phyloP scores from a whole-genome alignment of 2,329 filamentous ascomycete species.

The Talaromyces sp. region DNA sequence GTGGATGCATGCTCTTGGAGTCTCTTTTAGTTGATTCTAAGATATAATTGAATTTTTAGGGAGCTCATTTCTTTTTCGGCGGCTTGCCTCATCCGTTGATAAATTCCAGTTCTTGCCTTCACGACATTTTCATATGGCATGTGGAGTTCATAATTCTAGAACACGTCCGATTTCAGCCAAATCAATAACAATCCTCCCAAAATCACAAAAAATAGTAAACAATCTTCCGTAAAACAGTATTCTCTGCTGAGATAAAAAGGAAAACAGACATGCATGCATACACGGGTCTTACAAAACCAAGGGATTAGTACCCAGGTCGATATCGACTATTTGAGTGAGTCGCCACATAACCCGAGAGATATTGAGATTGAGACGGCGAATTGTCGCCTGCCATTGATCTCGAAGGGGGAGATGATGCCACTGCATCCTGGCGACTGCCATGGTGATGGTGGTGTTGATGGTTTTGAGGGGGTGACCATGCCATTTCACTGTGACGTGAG shows the following conservation, averaged over 20 bases:
- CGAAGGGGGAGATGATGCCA: conserved; percentile 5
- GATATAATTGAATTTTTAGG: not conserved
- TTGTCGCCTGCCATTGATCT: not conserved
- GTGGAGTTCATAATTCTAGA: not conserved
- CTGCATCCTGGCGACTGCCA: not conserved
- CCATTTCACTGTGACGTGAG: conserved; percentile 6
- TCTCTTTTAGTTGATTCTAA: not conserved
- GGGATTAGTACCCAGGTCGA: conserved; percentile 11
- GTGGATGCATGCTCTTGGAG: not conserved
- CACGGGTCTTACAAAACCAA: not conserved
- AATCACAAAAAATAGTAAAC: not conserved
- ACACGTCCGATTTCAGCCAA: not conserved
- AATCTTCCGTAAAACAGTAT: not conserved
- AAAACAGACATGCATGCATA: not conserved
- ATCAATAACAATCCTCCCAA: not conserved
- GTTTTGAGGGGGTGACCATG: not conserved
- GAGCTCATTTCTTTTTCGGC: not conserved
- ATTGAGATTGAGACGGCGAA: not conserved
- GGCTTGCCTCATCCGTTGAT: not conserved
- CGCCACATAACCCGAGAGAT: conserved; percentile 7
- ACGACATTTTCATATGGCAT: not conserved
- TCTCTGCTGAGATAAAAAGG: not conserved
- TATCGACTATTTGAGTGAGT: conserved; percentile 16
- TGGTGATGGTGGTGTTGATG: not conserved
- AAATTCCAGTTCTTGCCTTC: not conserved